These are phyloP conservation scores for Royoungia palumana DNA, from an alignment of 768 basidiomycete species.

Conservation along the genomic window DNA sequence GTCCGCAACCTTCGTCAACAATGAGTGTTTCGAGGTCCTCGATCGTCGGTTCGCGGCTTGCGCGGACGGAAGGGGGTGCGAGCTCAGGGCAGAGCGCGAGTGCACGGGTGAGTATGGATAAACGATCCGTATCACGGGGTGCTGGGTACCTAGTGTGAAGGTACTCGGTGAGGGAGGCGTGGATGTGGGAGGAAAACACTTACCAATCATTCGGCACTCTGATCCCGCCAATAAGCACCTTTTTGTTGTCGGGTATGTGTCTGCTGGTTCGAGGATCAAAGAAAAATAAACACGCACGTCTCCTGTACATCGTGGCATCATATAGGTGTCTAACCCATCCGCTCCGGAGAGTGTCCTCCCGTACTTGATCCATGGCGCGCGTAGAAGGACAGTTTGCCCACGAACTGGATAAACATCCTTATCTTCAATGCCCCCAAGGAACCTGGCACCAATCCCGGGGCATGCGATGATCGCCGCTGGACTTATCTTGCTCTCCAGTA, in stretches of 20 bases:
- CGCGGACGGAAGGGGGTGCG: constrained; percentile 51
- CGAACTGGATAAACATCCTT: constrained; percentile 44
- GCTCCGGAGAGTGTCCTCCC: constrained; percentile 31
- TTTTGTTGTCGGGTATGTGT: not conserved
- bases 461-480: constrained; percentile 60
- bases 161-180: not conserved
- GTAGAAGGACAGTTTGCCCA: constrained; percentile 43
- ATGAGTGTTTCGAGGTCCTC: constrained; percentile 49
- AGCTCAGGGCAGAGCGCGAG: constrained; percentile 56
- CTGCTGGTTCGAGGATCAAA: not conserved
- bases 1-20: constrained; percentile 54
- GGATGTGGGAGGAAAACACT: not conserved
- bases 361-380: constrained; percentile 48
- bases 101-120: constrained; percentile 51
- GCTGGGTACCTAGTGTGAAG: constrained; percentile 50
- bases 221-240: constrained; percentile 62
- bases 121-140: constrained; percentile 60
- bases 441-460: constrained; percentile 58
- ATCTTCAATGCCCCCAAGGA: constrained; percentile 52
- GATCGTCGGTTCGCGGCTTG: constrained; percentile 42
- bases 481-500: constrained; percentile 5
- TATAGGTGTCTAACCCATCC: constrained; percentile 33
- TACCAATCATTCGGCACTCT: constrained; percentile 61
- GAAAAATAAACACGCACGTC: constrained; percentile 33
- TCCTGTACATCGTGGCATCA: constrained; percentile 37